Evolutionary conservation across 1,284 basidiomycete species (phyloP).

Genomic region (Vanrija sp.): DNA sequence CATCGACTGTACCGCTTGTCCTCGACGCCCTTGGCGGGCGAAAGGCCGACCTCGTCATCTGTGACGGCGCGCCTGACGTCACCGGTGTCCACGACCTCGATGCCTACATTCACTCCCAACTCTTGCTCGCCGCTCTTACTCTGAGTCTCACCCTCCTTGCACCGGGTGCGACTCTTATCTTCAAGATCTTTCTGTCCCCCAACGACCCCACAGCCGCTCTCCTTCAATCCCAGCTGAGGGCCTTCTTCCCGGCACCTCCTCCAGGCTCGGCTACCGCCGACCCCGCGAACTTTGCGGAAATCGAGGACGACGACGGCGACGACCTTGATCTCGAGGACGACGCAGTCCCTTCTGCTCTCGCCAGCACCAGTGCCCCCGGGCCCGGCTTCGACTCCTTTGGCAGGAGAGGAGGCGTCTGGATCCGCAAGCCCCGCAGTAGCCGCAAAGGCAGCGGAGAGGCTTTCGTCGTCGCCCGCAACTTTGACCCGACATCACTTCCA

Average conservation of each 20-base stretch:
- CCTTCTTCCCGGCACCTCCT: slow-evolving; percentile 50
- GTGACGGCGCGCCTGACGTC: slow-evolving; percentile 60
- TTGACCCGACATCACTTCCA: slow-evolving; percentile 43
- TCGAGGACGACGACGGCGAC: slow-evolving; percentile 3
- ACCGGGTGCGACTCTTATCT: slow-evolving; percentile 54
- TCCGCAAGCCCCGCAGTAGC: slow-evolving; percentile 49
- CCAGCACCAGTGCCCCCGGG: neutral
- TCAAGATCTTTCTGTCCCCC: slow-evolving; percentile 57
- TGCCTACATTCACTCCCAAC: slow-evolving; percentile 57
- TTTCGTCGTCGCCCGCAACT: slow-evolving; percentile 55
- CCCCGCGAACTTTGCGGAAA: neutral
- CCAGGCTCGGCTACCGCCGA: neutral
- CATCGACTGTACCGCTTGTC: slow-evolving; percentile 53
- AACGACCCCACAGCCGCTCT: slow-evolving; percentile 49
- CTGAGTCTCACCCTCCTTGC: slow-evolving; percentile 55
- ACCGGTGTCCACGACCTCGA: slow-evolving; percentile 59
- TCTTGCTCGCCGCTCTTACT: slow-evolving; percentile 55
- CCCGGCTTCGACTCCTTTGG: slow-evolving; percentile 34
- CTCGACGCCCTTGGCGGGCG: slow-evolving; percentile 52
- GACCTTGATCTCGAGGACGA: slow-evolving; percentile 12
- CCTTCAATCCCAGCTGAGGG: slow-evolving; percentile 50
- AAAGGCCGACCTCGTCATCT: slow-evolving; percentile 56
- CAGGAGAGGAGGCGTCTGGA: slow-evolving; percentile 47
- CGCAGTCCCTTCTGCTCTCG: too few relatives aligned
- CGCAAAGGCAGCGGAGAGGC: slow-evolving; percentile 53